Percentiles rank a stretch among this genome's conserved stretches.
phyloP scores from a whole-genome alignment of 208 protist species.

The Trypanosoma platydactyli region DNA sequence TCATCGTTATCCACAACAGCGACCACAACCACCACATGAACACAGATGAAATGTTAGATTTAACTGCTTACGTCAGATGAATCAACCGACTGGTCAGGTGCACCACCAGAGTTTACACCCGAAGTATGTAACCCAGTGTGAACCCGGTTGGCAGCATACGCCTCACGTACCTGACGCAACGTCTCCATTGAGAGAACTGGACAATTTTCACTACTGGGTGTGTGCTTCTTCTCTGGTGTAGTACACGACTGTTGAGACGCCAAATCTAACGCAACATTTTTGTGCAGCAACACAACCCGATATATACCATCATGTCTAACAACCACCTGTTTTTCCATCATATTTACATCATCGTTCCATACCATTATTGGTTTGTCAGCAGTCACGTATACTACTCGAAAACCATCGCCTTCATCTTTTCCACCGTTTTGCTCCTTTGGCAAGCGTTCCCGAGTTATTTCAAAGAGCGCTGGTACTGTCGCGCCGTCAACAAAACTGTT shows the following conservation, averaged over 20 bases:
- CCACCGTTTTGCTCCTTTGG: constrained; percentile 3
- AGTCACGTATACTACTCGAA: constrained; percentile 8
- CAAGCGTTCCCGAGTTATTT: constrained; percentile 17
- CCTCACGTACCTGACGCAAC: constrained; percentile 1
- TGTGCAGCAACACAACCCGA: constrained; percentile 32
- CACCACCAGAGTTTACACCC: not conserved
- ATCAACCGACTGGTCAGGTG: not conserved
- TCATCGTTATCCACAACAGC: not conserved
- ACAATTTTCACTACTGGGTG: not conserved
- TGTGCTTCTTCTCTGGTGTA: not conserved
- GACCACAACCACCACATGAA: not conserved
- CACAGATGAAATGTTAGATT: not conserved
- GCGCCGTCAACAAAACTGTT: constrained; percentile 22
- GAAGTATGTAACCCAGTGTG: constrained; percentile 1
- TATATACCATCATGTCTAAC: constrained; percentile 38
- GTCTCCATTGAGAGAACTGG: constrained; percentile 3
- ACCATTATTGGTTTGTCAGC: constrained; percentile 20
- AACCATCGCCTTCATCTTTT: not conserved
- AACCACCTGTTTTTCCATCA: not conserved
- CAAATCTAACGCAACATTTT: constrained; percentile 8
- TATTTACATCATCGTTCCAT: constrained; percentile 4
- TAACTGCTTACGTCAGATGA: constrained; percentile 18
- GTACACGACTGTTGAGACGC: not conserved
- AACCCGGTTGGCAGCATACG: not conserved
- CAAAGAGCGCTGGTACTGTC: constrained; percentile 30